A percentile compares a stretch with the other conserved stretches of the same genome.
phyloP scores from a whole-genome alignment of 805 yeast genomes.

The Wickerhamomyces silvicola region DNA sequence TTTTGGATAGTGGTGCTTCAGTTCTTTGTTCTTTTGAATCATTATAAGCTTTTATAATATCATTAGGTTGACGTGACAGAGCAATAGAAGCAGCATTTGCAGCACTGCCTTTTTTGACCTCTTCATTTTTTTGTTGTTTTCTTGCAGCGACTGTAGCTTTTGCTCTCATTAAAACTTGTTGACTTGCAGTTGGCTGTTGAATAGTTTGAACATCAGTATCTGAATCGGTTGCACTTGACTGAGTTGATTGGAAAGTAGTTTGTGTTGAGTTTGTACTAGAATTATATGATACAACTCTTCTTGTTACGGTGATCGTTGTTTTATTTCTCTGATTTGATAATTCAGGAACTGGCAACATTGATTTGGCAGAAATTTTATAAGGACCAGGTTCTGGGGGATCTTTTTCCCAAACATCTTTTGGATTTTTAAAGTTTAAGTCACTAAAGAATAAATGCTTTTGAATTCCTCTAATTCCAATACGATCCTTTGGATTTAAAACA shows the following conservation, averaged over 20 bases:
- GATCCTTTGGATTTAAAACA: slow-evolving; percentile 54
- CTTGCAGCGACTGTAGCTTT: slow-evolving; percentile 24
- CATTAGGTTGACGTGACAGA: slow-evolving; percentile 21
- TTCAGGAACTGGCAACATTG: slow-evolving; percentile 72
- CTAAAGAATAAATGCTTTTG: slow-evolving; percentile 60
- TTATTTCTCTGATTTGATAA: slow-evolving; percentile 24
- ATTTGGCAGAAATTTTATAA: slow-evolving; percentile 65
- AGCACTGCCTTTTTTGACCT: slow-evolving; percentile 13
- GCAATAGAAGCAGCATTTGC: slow-evolving; percentile 24
- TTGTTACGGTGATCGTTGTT: slow-evolving; percentile 15
- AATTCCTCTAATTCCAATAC: slow-evolving; percentile 51
- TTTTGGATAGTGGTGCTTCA: background rate
- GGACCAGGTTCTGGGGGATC: slow-evolving; percentile 64
- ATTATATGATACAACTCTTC: slow-evolving; percentile 14
- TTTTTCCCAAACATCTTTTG: slow-evolving; percentile 46
- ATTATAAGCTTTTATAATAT: slow-evolving; percentile 18
- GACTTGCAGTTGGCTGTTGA: slow-evolving; percentile 18
- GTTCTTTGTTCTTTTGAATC: slow-evolving; percentile 8
- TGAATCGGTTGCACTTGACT: slow-evolving; percentile 9
- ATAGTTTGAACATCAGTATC: slow-evolving; percentile 11
- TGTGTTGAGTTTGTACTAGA: slow-evolving; percentile 12
- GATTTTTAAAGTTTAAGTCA: slow-evolving; percentile 47
- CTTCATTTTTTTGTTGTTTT: slow-evolving; percentile 13
- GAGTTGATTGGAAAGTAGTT: slow-evolving; percentile 17
- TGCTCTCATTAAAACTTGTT: slow-evolving; percentile 21